A percentile compares a stretch with the other conserved stretches of the same genome.
These are phyloP conservation scores for Podospora bellae-mahoneyi DNA, from an alignment of 495 filamentous ascomycete species.

Conservation along the genomic window DNA sequence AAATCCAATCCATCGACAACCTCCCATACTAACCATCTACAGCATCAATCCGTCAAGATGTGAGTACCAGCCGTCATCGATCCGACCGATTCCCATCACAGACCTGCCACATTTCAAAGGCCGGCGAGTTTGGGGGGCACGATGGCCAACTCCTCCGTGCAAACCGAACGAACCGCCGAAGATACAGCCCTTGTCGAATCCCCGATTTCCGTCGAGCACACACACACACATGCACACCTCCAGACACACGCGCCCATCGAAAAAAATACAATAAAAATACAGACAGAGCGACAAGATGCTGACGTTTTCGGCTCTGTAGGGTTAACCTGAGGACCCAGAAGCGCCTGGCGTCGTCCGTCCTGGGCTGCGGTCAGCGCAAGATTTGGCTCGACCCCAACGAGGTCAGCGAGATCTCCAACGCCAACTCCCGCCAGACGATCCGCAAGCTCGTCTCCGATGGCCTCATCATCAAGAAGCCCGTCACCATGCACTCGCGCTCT, in stretches of 20 bases:
- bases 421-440: slow-evolving; percentile 99
- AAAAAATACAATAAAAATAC: background rate
- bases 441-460: slow-evolving; percentile 99
- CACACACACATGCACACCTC: background rate
- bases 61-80: slow-evolving; percentile 38
- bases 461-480: slow-evolving; percentile 99
- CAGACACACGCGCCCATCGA: no score
- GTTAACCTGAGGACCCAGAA: slow-evolving; percentile 99
- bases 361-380: slow-evolving; percentile 98
- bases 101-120: slow-evolving; percentile 5
- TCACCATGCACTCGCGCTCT: slow-evolving; percentile 97
- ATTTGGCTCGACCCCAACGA: slow-evolving; percentile 99
- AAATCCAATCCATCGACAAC: slow-evolving; percentile 43
- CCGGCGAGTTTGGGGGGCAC: background rate
- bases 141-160: slow-evolving; percentile 6
- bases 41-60: slow-evolving; percentile 51
- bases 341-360: slow-evolving; percentile 96
- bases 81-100: slow-evolving; percentile 8
- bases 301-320: slow-evolving; percentile 54
- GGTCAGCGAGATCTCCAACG: slow-evolving; percentile 98
- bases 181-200: background rate
- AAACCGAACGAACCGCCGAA: background rate
- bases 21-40: slow-evolving; percentile 43
- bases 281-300: slow-evolving; percentile 29
- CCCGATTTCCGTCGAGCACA: slow-evolving; percentile 12